A percentile compares a stretch with the other conserved stretches of the same genome.
Conservation (phyloP, 2,329 filamentous ascomycete species). For the Cordyceps tenuipes region DNA sequence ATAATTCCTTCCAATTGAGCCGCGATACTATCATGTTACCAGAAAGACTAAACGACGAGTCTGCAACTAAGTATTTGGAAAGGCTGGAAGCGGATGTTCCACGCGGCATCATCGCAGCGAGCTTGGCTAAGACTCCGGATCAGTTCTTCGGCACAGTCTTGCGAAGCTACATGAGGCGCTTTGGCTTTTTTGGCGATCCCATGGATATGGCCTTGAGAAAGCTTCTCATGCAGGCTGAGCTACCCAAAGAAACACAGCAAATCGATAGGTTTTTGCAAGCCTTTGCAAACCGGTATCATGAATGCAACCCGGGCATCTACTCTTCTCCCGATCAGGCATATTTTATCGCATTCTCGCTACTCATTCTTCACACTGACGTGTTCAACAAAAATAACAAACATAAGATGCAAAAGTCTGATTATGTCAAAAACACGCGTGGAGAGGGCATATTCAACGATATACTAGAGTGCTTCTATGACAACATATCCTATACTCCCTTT, state of each 20-base stretch:
- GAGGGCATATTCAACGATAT: conserved; percentile 93
- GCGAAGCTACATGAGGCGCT: conserved; percentile 90
- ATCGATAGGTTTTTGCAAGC: conserved; percentile 91
- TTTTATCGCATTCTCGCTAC: conserved; percentile 91
- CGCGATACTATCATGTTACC: conserved; percentile 66
- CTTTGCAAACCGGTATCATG: conserved; percentile 93
- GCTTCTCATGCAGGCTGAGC: conserved; percentile 88
- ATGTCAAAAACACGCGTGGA: conserved; percentile 86
- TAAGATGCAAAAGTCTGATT: conserved; percentile 96
- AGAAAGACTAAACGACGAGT: conserved; percentile 77
- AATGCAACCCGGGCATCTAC: conserved; percentile 97
- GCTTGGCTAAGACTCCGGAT: conserved; percentile 79
- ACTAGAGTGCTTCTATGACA: conserved; percentile 94
- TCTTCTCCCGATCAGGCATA: conserved; percentile 89
- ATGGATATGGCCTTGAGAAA: conserved; percentile 98
- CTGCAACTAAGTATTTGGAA: conserved; percentile 79
- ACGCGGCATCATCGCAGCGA: conserved; percentile 73
- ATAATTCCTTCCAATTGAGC: conserved; percentile 71
- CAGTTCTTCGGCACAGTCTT: conserved; percentile 75
- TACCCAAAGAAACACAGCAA: conserved; percentile 96
- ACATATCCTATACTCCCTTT: conserved; percentile 96
- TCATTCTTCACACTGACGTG: conserved; percentile 96
- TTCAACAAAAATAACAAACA: conserved; percentile 99
- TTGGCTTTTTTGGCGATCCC: conserved; percentile 91
- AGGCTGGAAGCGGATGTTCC: conserved; percentile 74